Percentiles rank a stretch among this genome's conserved stretches.
Conservation (phyloP, 352 stramenopile species). For the Chrysophaeum taylorii region DNA sequence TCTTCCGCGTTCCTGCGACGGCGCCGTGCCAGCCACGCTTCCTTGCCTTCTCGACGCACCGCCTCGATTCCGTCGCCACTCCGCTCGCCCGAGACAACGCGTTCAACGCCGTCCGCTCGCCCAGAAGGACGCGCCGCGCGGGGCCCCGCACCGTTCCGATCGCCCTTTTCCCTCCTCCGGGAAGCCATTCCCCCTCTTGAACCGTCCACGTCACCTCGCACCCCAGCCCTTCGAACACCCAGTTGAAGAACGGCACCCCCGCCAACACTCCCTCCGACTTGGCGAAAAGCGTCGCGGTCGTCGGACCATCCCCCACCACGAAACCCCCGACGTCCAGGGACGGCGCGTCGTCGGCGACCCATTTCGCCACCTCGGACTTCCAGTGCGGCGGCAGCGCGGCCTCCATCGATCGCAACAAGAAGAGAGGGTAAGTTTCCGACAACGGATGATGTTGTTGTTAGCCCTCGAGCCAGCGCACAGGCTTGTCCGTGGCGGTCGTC, state of each 20-base stretch:
- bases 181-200: constrained; percentile 51
- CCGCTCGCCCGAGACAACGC: constrained; percentile 86
- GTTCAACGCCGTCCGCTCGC: constrained; percentile 93
- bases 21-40: constrained; percentile 69
- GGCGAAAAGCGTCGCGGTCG: constrained; percentile 46
- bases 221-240: constrained; percentile 75
- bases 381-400: not conserved
- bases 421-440: no score
- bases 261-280: constrained; percentile 88
- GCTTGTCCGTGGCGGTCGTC: no score
- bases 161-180: constrained; percentile 61
- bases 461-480: no score
- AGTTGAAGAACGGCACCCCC: constrained; percentile 86
- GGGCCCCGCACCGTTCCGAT: constrained; percentile 85
- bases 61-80: constrained; percentile 65
- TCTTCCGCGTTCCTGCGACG: constrained; percentile 93
- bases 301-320: constrained; percentile 14
- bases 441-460: no score
- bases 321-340: constrained; percentile 88
- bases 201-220: constrained; percentile 81
- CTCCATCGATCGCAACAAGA: not conserved
- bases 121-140: constrained; percentile 80
- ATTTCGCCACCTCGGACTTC: constrained; percentile 30
- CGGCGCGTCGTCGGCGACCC: constrained; percentile 90
- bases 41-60: constrained; percentile 32